Conservation (phyloP, 2,329 filamentous ascomycete genomes). For the Lecanicillium sp. region DNA sequence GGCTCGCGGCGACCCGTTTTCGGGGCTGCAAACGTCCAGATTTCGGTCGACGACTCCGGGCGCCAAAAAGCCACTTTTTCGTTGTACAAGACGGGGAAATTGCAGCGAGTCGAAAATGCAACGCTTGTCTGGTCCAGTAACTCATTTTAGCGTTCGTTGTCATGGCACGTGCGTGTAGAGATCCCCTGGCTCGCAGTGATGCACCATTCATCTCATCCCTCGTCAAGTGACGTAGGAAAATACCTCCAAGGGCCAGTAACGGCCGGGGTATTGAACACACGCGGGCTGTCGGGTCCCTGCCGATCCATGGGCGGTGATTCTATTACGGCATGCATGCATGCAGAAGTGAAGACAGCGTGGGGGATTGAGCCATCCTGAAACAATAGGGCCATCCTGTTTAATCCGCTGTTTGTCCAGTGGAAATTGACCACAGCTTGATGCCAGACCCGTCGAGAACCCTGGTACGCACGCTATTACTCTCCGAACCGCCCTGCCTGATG, state of each 20-base stretch:
- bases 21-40: not conserved
- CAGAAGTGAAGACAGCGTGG: no score
- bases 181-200: not conserved
- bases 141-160: not conserved
- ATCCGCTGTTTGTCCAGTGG: not conserved
- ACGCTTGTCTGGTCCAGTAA: not conserved
- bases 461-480: constrained; percentile 1
- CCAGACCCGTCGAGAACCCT: constrained; percentile 4
- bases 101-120: not conserved
- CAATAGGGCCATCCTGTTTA: no score
- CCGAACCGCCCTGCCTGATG: not conserved
- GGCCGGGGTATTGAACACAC: not conserved
- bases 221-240: not conserved
- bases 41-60: not conserved
- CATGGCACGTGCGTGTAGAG: not conserved
- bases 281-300: not conserved
- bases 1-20: no score
- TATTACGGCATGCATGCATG: no score
- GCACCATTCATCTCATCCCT: not conserved
- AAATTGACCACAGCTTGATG: constrained; percentile 11
- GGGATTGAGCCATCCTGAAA: no score
- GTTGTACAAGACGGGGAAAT: not conserved
- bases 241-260: not conserved
- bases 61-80: not conserved
- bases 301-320: no score